Conservation (phyloP, 352 stramenopile species). For the Phytopythium aichiense region DNA sequence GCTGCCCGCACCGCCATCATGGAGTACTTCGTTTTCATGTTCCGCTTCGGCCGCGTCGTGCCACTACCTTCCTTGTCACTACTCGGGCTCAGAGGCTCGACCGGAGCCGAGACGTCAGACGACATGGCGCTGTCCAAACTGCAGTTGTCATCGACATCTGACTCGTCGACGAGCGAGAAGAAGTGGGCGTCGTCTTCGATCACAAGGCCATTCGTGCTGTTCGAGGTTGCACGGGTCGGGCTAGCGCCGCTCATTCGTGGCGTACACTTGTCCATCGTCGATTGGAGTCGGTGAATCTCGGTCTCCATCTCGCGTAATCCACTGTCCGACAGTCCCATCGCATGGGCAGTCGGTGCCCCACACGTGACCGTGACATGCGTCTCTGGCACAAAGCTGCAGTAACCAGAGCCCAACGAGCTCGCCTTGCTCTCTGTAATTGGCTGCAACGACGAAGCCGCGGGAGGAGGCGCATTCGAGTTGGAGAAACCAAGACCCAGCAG, state of each 20-base stretch:
- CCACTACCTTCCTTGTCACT: slow-evolving; percentile 12
- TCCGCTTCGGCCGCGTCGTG: slow-evolving; percentile 15
- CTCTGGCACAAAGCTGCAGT: slow-evolving; percentile 29
- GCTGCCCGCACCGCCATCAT: slow-evolving; percentile 56
- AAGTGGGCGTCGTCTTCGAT: slow-evolving; percentile 5
- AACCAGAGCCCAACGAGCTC: neutral
- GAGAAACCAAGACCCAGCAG: slow-evolving; percentile 37
- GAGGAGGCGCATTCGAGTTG: slow-evolving; percentile 7
- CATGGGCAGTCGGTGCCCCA: slow-evolving; percentile 77
- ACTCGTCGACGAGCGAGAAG: slow-evolving; percentile 1
- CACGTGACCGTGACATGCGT: slow-evolving; percentile 75
- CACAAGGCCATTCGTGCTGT: neutral
- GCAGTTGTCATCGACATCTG: slow-evolving; percentile 24
- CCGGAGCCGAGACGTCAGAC: slow-evolving; percentile 14
- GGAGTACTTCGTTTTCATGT: slow-evolving; percentile 46
- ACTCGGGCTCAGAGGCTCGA: slow-evolving; percentile 11
- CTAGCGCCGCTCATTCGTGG: slow-evolving; percentile 23
- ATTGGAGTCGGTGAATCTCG: slow-evolving; percentile 63
- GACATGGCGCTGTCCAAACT: slow-evolving; percentile 17
- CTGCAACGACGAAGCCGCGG: neutral
- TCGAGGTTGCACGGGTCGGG: neutral
- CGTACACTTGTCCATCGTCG: slow-evolving; percentile 58
- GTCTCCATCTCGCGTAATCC: slow-evolving; percentile 82
- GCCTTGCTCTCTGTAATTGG: slow-evolving; percentile 19
- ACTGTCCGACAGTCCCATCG: slow-evolving; percentile 68